Base-by-base conservation (phyloP, 2,329 filamentous ascomycete genomes). In the Chlorencoelia australis region DNA sequence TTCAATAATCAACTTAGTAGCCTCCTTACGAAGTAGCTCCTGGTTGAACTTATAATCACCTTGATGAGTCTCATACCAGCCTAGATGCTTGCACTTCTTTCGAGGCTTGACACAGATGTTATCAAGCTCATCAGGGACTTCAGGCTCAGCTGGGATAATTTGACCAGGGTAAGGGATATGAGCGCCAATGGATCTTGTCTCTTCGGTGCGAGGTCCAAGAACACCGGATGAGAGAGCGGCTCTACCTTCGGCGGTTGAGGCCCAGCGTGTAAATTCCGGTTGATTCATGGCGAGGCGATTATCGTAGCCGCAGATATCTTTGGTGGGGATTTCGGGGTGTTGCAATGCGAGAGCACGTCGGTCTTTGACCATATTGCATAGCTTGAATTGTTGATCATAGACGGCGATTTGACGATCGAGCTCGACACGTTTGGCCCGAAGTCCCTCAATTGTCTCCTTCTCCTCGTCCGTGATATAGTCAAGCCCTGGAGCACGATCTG, bases 271-370 rank as follows among this genome's bases (percentile, higher is more conserved):
- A 24, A 56, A 53, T 32, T 56, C 45, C 13, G 40, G 38, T 16
- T 53, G 46, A 26, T 55, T 55, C 24, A 55, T 45, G 10, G 50
- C 42, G 9, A 55, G 45, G 13, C 53, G 52, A 24, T 50, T 46
- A 27, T 55, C 53, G 26, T 54, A 56, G 16, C 52, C 52, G 30
- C 54, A 56, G 7, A 53, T 37, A 7, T 45, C 39, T 26, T 54
- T 53, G 11, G 44, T 33, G 14, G 48, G 41, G 8, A 46, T 16
- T 17, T 40, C 39, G 10, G 46, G 44, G 17, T 50, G 45, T 17
- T 45, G 32, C 5, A 40, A 40, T 18, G 48, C 50, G 17, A 33
- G 31, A 27, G 45, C 44, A 4, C 41, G 41, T 14, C 51, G 52
- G 4, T 45, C 42, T n/a, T 47, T 40, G 7, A 54, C 42, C 48